Conservation (phyloP, 2,329 filamentous ascomycete genomes). For the Neonectria neomacrospora region DNA sequence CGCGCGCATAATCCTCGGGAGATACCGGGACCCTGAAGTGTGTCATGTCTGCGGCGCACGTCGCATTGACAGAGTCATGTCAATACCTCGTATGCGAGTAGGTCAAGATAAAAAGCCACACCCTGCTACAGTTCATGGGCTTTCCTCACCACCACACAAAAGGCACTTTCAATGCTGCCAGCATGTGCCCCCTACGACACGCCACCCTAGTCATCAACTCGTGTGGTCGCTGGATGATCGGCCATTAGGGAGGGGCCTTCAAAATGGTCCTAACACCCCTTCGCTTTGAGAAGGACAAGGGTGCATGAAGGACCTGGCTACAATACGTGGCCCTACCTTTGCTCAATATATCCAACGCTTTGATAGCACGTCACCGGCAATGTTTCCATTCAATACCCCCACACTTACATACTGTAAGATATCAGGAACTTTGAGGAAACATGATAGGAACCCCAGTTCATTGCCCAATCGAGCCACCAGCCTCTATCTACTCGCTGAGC, state of each 20-base stretch:
- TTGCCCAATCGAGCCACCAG: background rate
- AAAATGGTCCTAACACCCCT: background rate
- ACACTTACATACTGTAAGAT: background rate
- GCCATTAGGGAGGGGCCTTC: slow-evolving; percentile 5
- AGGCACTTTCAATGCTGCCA: slow-evolving; percentile 2
- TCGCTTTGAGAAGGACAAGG: background rate
- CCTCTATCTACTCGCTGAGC: background rate
- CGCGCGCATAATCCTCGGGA: slow-evolving; percentile 45
- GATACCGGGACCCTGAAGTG: slow-evolving; percentile 29
- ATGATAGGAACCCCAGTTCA: background rate
- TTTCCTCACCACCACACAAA: slow-evolving; percentile 11
- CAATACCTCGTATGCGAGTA: background rate
- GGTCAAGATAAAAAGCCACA: slow-evolving; percentile 8
- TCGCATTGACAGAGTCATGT: slow-evolving; percentile 2
- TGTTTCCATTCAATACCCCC: background rate
- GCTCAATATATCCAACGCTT: background rate
- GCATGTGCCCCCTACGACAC: background rate
- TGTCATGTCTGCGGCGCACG: slow-evolving; percentile 7
- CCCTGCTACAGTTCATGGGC: background rate
- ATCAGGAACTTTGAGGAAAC: background rate
- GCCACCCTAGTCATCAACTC: slow-evolving; percentile 3
- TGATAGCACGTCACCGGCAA: background rate
- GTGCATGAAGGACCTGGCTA: slow-evolving; percentile 1
- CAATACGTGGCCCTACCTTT: background rate
- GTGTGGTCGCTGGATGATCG: slow-evolving; percentile 3